A percentile compares a stretch with the other conserved stretches of the same genome.
These are phyloP conservation scores for Besnoitia besnoiti DNA, from an alignment of 169 alveolate genomes.

Conservation along the genomic window DNA sequence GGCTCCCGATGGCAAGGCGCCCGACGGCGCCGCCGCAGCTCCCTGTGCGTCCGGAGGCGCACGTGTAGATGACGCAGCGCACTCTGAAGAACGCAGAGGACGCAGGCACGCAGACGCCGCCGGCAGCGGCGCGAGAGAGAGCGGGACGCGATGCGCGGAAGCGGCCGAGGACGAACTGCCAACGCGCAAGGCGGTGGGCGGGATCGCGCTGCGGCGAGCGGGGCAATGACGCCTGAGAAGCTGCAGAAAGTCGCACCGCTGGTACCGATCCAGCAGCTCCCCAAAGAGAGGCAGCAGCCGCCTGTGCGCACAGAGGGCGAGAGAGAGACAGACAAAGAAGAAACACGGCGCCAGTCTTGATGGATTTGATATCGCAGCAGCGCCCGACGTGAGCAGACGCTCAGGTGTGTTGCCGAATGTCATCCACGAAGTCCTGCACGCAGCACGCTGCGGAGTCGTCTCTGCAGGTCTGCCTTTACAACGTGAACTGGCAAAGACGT, in stretches of 20 bases:
- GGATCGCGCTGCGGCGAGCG: not conserved
- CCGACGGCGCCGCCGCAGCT: too few relatives aligned
- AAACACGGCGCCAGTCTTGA: not conserved
- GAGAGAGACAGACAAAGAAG: not conserved
- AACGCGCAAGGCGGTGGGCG: not conserved
- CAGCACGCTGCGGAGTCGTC: not conserved
- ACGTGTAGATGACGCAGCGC: not conserved
- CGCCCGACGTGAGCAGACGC: not conserved
- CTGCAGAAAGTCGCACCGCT: conserved; percentile 3
- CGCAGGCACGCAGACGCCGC: not conserved
- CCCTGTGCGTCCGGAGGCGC: too few relatives aligned
- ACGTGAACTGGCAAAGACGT: not conserved
- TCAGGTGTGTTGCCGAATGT: not conserved
- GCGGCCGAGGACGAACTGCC: not conserved
- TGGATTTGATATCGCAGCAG: not conserved
- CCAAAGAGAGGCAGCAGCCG: not conserved
- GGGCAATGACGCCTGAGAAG: conserved; percentile 28
- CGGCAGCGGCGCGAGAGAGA: not conserved
- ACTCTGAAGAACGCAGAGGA: not conserved
- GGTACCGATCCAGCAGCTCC: not conserved
- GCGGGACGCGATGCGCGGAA: not conserved
- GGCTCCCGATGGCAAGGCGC: too few relatives aligned
- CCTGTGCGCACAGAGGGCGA: too few relatives aligned
- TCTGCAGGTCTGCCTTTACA: too few relatives aligned
- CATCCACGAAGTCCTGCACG: not conserved